Percentiles rank a stretch among this genome's conserved stretches.
Evolutionary conservation across 805 yeast species (phyloP).

Genomic region (Nematodospora valgi): DNA sequence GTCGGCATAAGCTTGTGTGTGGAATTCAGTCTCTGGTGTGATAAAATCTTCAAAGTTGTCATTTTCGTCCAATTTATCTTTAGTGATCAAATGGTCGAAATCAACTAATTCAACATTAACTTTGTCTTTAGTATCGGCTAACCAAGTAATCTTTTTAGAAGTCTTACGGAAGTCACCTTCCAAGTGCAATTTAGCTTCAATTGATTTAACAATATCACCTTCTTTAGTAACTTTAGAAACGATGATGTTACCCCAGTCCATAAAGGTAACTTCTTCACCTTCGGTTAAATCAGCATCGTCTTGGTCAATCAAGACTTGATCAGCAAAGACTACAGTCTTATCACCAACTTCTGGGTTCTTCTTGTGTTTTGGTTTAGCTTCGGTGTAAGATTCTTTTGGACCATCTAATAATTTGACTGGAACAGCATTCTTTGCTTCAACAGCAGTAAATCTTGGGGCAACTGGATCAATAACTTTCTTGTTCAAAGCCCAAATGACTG

Average conservation of each 20-base stretch:
- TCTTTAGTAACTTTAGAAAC: constrained; percentile 66
- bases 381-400: constrained; percentile 59
- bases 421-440: constrained; percentile 62
- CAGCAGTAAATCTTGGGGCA: constrained; percentile 93
- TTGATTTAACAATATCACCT: constrained; percentile 53
- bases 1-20: constrained; percentile 74
- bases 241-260: constrained; percentile 98
- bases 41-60: constrained; percentile 91
- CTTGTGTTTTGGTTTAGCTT: constrained; percentile 89
- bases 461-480: constrained; percentile 96
- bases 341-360: constrained; percentile 88
- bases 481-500: constrained; percentile 94
- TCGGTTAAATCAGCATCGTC: constrained; percentile 67
- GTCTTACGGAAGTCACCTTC: constrained; percentile 98
- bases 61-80: constrained; percentile 92
- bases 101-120: constrained; percentile 78
- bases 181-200: constrained; percentile 78
- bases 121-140: constrained; percentile 74
- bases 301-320: constrained; percentile 74
- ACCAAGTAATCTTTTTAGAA: constrained; percentile 91
- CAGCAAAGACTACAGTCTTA: constrained; percentile 69
- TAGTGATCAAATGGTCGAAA: constrained; percentile 91
- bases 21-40: constrained; percentile 85
- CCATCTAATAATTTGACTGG: constrained; percentile 62
- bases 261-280: constrained; percentile 92